Base-by-base conservation (phyloP, 768 basidiomycete genomes). In the Jaapia argillacea region DNA sequence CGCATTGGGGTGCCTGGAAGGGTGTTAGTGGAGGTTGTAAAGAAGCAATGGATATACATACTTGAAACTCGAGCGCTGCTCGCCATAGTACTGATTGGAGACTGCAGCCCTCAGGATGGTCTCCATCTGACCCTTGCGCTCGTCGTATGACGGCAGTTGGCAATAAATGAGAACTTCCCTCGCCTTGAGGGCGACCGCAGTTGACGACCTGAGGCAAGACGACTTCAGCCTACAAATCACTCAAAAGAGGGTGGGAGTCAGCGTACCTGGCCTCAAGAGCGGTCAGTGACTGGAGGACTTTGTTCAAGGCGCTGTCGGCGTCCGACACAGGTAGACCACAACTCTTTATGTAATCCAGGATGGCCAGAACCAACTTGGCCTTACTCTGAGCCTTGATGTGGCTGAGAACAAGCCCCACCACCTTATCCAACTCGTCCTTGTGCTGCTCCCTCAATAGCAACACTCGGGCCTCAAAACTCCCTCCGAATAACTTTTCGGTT, bases 101-200 rank as follows among this genome's bases (percentile, higher is more conserved):
- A 96, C 86, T 0, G 96, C 86, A 22, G 82, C 75, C 63, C 85
- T 90, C 39, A 99, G 74, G 42, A 99, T 84, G 22, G 81, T 71
- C 67, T 96, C 93, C 87, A 99, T 94, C 62, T 99, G 96, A 22
- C 78, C 68, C 33, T 82, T 70, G 45, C 96, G 85, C 61, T 98
- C 96, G 56, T 97, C 92, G 58, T 89, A 94, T 12, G 92, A 94
- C 4, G 96, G 96, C 77, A 99, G 85, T 60, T 94, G 90, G 38
- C 88, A 89, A 24, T 90, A 74, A 55, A 99, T 98, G 38, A 98
- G 74, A 5, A 96, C 96, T 67, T 99, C 96, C 37, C 96, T 86
- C 33, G 96, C 96, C 64, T 94, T 97, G 50, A 99, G 65, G 2
- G 93, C 76, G 26, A 98, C 93, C 44, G 82, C 71, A 24, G 80